Evolutionary conservation across 805 yeast genomes (phyloP), one percentile per base, ranked within the genome.

Genomic region (Scheffersomyces ergatensis): DNA sequence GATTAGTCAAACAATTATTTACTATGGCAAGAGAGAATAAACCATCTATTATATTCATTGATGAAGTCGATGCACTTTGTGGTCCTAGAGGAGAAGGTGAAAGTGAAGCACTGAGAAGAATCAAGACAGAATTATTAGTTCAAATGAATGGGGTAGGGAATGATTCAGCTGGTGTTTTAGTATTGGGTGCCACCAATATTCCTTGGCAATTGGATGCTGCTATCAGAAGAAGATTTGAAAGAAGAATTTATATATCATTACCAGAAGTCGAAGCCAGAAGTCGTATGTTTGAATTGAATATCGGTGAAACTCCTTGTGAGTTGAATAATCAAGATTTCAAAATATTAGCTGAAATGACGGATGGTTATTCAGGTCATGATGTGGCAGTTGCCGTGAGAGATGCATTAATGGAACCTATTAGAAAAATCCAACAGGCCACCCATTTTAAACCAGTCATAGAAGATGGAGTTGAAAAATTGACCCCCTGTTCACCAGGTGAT

Each of bases 201-300:
- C 99, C 99, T 15, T 93, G 99, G 99, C 97, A 92, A 67, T 73
- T 93, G 51, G 99, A 93, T 63, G 89, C 97, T 34, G 99, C 99
- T 6, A 88, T 93, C 36, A 79, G 99, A 63, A 83, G 99, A 68
- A 83, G 99, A 63, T 93, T 93, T 55, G 99, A 93, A 63, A 81
- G 85, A 51, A 82, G 99, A 67, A 93, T 93, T 45, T 93, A 93
- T 60, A 93, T 93, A 47, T 85, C 99, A 3, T 72, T 93, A 42
- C 99, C 99, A 0, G 99, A 93, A 45, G 77, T 78, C n/a, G 89
- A 87, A 46, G 96, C 97, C 3, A 76, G 99, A 51, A 78, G 89
- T 9, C 83, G 82, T 47, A 92, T 93, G 98, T 93, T 93, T 67
- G 95, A 89, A 60, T 72, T 93, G 40, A 92, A 93, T 55, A 88